Conservation (phyloP, 2,329 filamentous ascomycete species). For the Neurospora sp. region DNA sequence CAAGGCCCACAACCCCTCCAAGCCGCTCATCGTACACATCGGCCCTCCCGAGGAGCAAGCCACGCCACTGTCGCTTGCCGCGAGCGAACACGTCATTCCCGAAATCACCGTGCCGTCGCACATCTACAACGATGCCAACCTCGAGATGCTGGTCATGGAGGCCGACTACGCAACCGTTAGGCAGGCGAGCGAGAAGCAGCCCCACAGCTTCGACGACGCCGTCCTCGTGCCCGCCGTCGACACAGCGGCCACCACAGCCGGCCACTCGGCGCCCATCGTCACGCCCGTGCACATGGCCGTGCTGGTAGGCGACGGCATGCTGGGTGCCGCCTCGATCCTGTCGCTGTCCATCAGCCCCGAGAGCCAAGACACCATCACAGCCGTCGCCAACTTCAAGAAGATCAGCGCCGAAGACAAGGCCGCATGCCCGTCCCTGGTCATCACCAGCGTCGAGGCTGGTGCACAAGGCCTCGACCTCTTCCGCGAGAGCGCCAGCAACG, state of each 20-base stretch:
- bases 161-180: slow-evolving; percentile 31
- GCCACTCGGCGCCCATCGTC: slow-evolving; percentile 55
- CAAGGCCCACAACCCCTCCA: slow-evolving; percentile 36
- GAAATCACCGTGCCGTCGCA: slow-evolving; percentile 57
- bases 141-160: slow-evolving; percentile 55
- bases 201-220: slow-evolving; percentile 46
- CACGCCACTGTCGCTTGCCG: slow-evolving; percentile 11
- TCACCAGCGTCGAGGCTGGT: slow-evolving; percentile 56
- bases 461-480: slow-evolving; percentile 55
- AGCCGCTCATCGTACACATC: slow-evolving; percentile 56
- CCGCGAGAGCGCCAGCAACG: slow-evolving; percentile 59
- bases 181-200: slow-evolving; percentile 21
- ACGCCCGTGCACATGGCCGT: slow-evolving; percentile 80
- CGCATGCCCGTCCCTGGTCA: slow-evolving; percentile 36
- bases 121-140: slow-evolving; percentile 46
- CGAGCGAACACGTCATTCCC: slow-evolving; percentile 30
- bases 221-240: slow-evolving; percentile 69
- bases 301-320: slow-evolving; percentile 62
- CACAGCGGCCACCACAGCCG: slow-evolving; percentile 54
- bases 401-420: slow-evolving; percentile 27
- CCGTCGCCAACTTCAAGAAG: slow-evolving; percentile 42
- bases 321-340: slow-evolving; percentile 50
- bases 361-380: slow-evolving; percentile 34
- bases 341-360: slow-evolving; percentile 29
- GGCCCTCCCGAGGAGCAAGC: slow-evolving; percentile 21